Conservation (phyloP, 2,329 filamentous ascomycete genomes). For the Biscogniauxia mediterranea region DNA sequence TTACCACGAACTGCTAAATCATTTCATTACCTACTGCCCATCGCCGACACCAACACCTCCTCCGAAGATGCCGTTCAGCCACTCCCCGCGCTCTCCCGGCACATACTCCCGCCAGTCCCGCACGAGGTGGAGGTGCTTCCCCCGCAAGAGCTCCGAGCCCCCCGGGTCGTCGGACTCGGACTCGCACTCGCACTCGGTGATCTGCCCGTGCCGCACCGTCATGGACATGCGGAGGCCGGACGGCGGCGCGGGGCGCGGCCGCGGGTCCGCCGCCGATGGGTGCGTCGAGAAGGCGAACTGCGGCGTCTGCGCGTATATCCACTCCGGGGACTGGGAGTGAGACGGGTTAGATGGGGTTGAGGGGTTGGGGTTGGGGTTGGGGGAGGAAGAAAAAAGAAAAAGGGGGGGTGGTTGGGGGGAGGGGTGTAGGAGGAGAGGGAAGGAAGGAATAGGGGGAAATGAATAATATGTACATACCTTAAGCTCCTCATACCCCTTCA, state of each 20-base stretch:
- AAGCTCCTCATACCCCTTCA: conserved; percentile 61
- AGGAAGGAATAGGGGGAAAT: conserved; percentile 29
- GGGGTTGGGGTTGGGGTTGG: no score
- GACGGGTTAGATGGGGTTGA: background rate
- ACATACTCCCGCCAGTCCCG: conserved; percentile 26
- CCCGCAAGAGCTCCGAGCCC: conserved; percentile 13
- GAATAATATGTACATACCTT: no score
- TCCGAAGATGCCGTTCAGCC: conserved; percentile 32
- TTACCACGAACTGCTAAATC: background rate
- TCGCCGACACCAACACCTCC: background rate
- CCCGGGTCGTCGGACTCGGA: no score
- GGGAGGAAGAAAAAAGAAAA: background rate
- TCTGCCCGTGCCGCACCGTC: conserved; percentile 40
- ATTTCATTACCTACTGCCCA: background rate
- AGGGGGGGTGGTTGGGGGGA: background rate
- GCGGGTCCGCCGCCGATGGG: conserved; percentile 56
- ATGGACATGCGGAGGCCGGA: conserved; percentile 36
- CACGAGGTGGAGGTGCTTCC: conserved; percentile 24
- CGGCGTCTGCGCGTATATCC: conserved; percentile 85
- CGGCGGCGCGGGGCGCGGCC: conserved; percentile 45
- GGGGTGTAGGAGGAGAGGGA: conserved; percentile 23
- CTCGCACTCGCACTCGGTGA: conserved; percentile 26
- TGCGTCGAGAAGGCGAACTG: conserved; percentile 71
- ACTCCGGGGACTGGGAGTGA: conserved; percentile 56
- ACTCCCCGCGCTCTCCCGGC: conserved; percentile 23